Conservation (phyloP, 2,329 filamentous ascomycete genomes). For the Trichoderma afroharzianum region DNA sequence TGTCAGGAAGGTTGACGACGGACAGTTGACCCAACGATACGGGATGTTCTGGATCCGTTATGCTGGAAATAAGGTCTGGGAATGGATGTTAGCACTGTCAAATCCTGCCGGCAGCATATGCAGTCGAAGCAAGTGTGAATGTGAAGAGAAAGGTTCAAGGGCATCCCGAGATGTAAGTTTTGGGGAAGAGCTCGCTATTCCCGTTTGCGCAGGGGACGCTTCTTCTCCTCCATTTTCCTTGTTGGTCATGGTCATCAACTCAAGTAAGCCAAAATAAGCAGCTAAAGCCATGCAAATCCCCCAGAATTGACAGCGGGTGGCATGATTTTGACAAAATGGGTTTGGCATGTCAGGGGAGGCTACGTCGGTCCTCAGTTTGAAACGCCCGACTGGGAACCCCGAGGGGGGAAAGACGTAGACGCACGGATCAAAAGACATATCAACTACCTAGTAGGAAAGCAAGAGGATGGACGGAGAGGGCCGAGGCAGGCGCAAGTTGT, state of each 20-base stretch:
- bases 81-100: conserved; percentile 19
- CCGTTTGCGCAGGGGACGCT: background rate
- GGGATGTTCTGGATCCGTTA: conserved; percentile 95
- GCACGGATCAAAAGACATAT: background rate
- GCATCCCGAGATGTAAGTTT: background rate
- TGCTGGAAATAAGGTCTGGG: conserved; percentile 85
- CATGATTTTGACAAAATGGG: background rate
- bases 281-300: background rate
- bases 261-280: background rate
- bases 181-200: background rate
- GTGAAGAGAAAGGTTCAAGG: background rate
- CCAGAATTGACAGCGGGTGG: background rate
- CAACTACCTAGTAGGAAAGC: background rate
- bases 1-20: conserved; percentile 94
- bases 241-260: background rate
- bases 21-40: conserved; percentile 88
- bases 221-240: background rate
- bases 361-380: background rate
- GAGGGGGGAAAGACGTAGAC: background rate
- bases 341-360: background rate
- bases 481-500: background rate
- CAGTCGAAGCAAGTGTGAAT: background rate
- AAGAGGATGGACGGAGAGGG: background rate
- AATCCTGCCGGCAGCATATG: background rate
- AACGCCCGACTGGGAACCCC: background rate